Base-by-base conservation (phyloP, 176 grass and related monocot genomes). In the Oryza glaberrima region DNA sequence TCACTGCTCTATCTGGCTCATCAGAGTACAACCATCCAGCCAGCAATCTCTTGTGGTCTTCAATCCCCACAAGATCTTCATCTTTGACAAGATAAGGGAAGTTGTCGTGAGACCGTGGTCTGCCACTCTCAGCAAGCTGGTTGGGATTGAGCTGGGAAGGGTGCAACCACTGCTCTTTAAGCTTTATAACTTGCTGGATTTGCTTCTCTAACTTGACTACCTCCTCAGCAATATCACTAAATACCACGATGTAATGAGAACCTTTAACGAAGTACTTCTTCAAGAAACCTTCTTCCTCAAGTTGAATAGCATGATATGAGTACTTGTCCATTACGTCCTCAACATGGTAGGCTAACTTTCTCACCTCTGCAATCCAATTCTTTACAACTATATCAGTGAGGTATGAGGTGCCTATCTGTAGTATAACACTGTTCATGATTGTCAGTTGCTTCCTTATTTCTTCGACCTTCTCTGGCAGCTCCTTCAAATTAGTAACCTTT, bases 311-410 rank as follows among this genome's bases (percentile, higher is more conserved):
- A 23, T 82, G 36, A 72, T 72, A 82, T n/a, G 70, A 73, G 56
- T 83, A 83, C 45, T 74, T 83, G 7, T 83, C 81, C 81, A 83
- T 64, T 23, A 83, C 69, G 20, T 82, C 69, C 80, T 82, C 80
- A 45, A 82, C 80, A 60, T 23, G 80, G 51, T 82, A 72, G 20
- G 80, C 80, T 22, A 72, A 6, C 68, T 61, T 82, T 20, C 68
- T 23, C 8, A 82, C 49, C 22, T 82, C 68, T 36, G 8, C 56
- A 63, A 86, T 73, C 84, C 84, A 86, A 40, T 11, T 2, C 22
- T 73, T 46, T 44, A 48, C 4, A 1, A 7, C 38, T 40, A 40
- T 40, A 40, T 1, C 38, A 40, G 38, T 40, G 38, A 40, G 38
- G 38, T 40, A 40, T 40, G 38, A 40, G 38, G 38, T 40, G 38